phyloP scores from a whole-genome alignment of 805 yeast genomes.

The Lachancea nothofagi region DNA sequence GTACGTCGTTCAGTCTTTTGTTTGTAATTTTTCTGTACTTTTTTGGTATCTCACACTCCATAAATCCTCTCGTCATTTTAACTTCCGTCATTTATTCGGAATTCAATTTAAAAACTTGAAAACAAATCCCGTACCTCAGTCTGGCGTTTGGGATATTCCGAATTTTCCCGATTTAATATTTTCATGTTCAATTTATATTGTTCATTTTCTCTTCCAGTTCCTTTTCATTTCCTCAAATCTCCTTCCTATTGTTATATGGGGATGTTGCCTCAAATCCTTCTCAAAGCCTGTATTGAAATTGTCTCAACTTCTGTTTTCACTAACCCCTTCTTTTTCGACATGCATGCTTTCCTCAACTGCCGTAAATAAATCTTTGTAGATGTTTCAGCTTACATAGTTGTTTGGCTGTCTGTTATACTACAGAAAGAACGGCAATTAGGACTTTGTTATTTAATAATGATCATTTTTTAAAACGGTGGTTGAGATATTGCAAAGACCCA shows the following conservation, averaged over 20 bases:
- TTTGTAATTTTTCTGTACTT: too few relatives aligned
- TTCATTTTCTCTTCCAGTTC: too few relatives aligned
- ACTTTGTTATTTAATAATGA: slow-evolving; percentile 1
- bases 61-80: slow-evolving; percentile 11
- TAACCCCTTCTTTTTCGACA: background rate
- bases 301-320: too few relatives aligned
- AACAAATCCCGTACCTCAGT: too few relatives aligned
- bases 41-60: slow-evolving; percentile 11
- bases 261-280: background rate
- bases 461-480: background rate
- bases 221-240: too few relatives aligned
- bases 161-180: too few relatives aligned
- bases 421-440: slow-evolving; percentile 10
- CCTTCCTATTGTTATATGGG: too few relatives aligned
- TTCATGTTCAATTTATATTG: too few relatives aligned
- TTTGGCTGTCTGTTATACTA: background rate
- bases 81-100: slow-evolving; percentile 5
- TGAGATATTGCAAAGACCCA: background rate
- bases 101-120: too few relatives aligned
- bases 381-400: background rate
- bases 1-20: background rate
- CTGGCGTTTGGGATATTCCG: too few relatives aligned
- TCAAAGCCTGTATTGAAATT: too few relatives aligned
- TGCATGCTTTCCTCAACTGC: background rate
- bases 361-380: background rate